phyloP scores from a whole-genome alignment of 1,284 basidiomycete genomes.

The Ganoderma lingzhi region DNA sequence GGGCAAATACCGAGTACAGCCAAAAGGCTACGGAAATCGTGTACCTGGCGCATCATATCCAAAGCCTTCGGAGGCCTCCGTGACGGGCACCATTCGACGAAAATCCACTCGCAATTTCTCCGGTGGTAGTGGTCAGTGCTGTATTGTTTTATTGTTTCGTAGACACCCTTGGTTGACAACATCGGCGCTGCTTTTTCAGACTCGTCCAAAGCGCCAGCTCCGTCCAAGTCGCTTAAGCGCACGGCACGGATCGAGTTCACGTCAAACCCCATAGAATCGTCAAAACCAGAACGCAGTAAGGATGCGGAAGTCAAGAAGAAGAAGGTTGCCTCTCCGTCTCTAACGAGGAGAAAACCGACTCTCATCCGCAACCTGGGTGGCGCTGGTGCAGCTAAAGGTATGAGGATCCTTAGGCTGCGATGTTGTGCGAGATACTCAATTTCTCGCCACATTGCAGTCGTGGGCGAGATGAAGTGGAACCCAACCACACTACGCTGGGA shows the following conservation, averaged over 20 bases:
- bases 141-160: neutral
- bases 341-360: conserved; percentile 77
- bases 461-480: conserved; percentile 98
- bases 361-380: conserved; percentile 89
- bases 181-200: conserved; percentile 22
- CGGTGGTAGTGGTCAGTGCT: conserved; percentile 42
- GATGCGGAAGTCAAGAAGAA: conserved; percentile 59
- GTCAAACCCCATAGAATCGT: conserved; percentile 35
- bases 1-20: conserved; percentile 70
- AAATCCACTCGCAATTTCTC: conserved; percentile 48
- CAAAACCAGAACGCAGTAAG: conserved; percentile 32
- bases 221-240: conserved; percentile 51
- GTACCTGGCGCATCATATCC: conserved; percentile 61
- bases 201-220: conserved; percentile 38
- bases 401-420: conserved; percentile 36
- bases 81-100: conserved; percentile 64
- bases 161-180: conserved; percentile 13
- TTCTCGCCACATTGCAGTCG: conserved; percentile 54
- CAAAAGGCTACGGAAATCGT: conserved; percentile 70
- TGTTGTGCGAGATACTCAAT: conserved; percentile 4
- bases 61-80: conserved; percentile 47
- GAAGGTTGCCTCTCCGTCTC: conserved; percentile 53
- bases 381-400: conserved; percentile 78
- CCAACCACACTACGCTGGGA: conserved; percentile 91
- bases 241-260: conserved; percentile 48